Evolutionary conservation across 2,329 filamentous ascomycete genomes (phyloP), one percentile per base, ranked within the genome.

Genomic region (Sclerotinia glacialis): DNA sequence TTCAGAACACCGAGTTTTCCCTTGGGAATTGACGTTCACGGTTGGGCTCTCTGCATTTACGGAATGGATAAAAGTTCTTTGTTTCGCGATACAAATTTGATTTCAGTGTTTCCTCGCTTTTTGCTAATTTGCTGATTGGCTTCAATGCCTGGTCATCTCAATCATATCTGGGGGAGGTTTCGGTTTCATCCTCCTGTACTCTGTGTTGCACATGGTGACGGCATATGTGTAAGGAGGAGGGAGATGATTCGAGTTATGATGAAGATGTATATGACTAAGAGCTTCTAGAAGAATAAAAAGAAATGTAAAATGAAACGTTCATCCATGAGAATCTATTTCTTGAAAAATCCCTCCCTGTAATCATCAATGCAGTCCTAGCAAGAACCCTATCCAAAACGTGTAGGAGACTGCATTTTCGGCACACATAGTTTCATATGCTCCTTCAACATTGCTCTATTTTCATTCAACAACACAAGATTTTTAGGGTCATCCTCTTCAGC

Each of bases 361-460:
- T 54, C 52, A 16, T 37, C 31, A 1, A 14, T 3, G 21, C 52
- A 54, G 21, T 54, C 21, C 21, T 18, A 2, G 31, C 52, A 54
- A 9, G 12, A 11, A 37, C 0, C 5, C 7, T 5, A 2, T 37
- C 52, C 37, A 0, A 1, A 0, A 0, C 5, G 2, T 12, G 12
- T 7, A 14, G 50, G 50, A 11, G 11, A 1, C 1, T 12, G 28
- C 5, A 21, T 1, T 21, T 6, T 37, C n/a, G 52, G 52, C 21
- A 54, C 12, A 5, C 50, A 53, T 3, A 0, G 21, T 6, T 2
- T 0, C 3, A n/a, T 9, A 21, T 53, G 28, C 4, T 0, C 9
- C 0, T 7, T 5, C 1, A 26, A 21, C 6, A 12, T 52, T 5
- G 1, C 34, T 12, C 11, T 37, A 6, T 31, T 28, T 28, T 28